phyloP scores from a whole-genome alignment of 2,329 filamentous ascomycete species.

The Talaromyces sp. region DNA sequence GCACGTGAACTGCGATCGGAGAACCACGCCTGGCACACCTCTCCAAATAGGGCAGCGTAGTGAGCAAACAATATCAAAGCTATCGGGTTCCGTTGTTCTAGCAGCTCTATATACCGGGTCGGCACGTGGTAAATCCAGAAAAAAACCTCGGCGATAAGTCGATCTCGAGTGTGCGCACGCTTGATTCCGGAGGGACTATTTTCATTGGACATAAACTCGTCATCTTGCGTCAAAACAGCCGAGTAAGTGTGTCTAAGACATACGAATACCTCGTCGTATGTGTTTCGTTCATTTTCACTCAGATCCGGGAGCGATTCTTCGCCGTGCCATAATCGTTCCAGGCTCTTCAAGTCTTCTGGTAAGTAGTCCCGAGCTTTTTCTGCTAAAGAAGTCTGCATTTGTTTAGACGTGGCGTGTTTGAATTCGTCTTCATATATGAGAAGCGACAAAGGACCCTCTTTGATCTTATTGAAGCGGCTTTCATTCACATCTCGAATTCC shows the following conservation, averaged over 20 bases:
- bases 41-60: slow-evolving; percentile 8
- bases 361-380: background rate
- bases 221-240: background rate
- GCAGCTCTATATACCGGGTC: slow-evolving; percentile 3
- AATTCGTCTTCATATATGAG: background rate
- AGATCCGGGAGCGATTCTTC: background rate
- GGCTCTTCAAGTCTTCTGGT: background rate
- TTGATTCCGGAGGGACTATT: background rate
- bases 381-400: background rate
- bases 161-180: background rate
- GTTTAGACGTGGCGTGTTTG: background rate
- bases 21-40: slow-evolving; percentile 5
- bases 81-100: slow-evolving; percentile 8
- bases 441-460: background rate
- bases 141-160: slow-evolving; percentile 3
- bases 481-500: slow-evolving; percentile 4
- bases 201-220: background rate
- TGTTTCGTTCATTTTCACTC: background rate
- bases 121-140: slow-evolving; percentile 5
- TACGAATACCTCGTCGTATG: slow-evolving; percentile 3
- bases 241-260: background rate
- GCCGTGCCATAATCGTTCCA: slow-evolving; percentile 1
- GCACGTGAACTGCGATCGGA: slow-evolving; percentile 4
- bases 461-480: background rate
- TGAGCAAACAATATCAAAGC: slow-evolving; percentile 10